Base-by-base conservation (phyloP, 805 yeast genomes). In the Yamadazyma phyllophila region DNA sequence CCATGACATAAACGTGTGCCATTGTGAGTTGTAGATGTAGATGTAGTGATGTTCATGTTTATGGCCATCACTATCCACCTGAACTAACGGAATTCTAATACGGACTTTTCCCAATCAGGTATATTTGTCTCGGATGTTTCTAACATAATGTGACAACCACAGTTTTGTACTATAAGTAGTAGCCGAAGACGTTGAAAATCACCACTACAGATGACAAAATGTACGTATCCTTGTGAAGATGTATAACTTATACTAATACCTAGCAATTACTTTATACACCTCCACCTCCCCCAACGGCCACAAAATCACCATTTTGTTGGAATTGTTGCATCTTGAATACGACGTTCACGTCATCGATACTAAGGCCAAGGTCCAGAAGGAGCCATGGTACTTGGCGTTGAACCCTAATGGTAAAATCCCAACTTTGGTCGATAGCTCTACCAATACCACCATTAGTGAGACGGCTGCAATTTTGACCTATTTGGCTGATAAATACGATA, bases 361-460 rank as follows among this genome's bases (percentile, higher is more conserved):
- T 34, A 2, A 46, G 1, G 65, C 59, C 16, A 62, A 65, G 34
- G 78, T 62, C 34, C 82, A 80, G 45, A 81, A 81, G 57, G 75
- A 76, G 49, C 77, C 69, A 8, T 78, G 84, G 83, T 83, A 69
- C 52, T 57, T 79, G 41, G 66, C 74, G 44, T 60, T 80, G 55
- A 80, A 82, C 59, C 82, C 83, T n/a, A 81, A 82, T 54, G 87
- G 88, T 5, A 66, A 80, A 52, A 76, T 83, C 40, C 88, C 88
- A 26, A 71, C 81, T 0, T 59, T 83, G 20, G 65, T 67, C 1
- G 73, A 69, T 50, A 57, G 60, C 32, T 55, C 58, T 29, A 66
- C 72, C 4, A 82, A 81, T 2, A 67, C 69, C 27, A 63, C 75
- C 14, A 56, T 83, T 20, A 72, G 74, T 52, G 88, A 83, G 62